These are phyloP conservation scores for Epichloe bromicola DNA, from an alignment of 2,329 filamentous ascomycete species.

Conservation along the genomic window DNA sequence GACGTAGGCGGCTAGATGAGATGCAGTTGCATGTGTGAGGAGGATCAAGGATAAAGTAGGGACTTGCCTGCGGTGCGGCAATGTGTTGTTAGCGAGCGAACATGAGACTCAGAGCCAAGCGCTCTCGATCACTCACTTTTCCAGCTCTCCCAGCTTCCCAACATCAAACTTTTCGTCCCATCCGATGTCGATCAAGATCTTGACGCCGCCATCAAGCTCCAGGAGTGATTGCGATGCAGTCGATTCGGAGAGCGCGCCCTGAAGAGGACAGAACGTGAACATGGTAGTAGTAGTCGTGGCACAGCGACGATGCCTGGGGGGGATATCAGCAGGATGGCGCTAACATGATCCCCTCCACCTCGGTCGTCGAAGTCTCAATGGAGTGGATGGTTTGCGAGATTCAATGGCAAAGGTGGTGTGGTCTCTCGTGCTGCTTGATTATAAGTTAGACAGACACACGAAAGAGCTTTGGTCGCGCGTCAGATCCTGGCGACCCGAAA, in stretches of 20 bases:
- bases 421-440: neutral
- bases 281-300: slow-evolving; percentile 39
- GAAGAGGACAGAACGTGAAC: slow-evolving; percentile 91
- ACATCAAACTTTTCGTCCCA: slow-evolving; percentile 91
- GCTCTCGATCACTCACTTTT: slow-evolving; percentile 51
- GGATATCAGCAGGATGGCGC: neutral
- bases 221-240: slow-evolving; percentile 87
- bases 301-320: neutral
- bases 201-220: slow-evolving; percentile 92
- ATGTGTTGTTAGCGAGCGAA: slow-evolving; percentile 10
- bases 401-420: neutral
- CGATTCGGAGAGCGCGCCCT: slow-evolving; percentile 80
- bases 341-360: slow-evolving; percentile 1
- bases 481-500: neutral
- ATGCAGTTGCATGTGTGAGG: slow-evolving; percentile 82
- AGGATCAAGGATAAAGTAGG: slow-evolving; percentile 88
- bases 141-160: slow-evolving; percentile 70
- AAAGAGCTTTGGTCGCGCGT: neutral
- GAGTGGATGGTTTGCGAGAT: neutral
- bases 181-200: slow-evolving; percentile 85
- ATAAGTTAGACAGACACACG: neutral
- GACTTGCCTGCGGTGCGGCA: slow-evolving; percentile 51
- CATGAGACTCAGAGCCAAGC: neutral
- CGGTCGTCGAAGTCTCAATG: neutral
- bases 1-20: slow-evolving; percentile 84